Base-by-base conservation (phyloP, 2,329 filamentous ascomycete genomes). In the Aulographum hederae region DNA sequence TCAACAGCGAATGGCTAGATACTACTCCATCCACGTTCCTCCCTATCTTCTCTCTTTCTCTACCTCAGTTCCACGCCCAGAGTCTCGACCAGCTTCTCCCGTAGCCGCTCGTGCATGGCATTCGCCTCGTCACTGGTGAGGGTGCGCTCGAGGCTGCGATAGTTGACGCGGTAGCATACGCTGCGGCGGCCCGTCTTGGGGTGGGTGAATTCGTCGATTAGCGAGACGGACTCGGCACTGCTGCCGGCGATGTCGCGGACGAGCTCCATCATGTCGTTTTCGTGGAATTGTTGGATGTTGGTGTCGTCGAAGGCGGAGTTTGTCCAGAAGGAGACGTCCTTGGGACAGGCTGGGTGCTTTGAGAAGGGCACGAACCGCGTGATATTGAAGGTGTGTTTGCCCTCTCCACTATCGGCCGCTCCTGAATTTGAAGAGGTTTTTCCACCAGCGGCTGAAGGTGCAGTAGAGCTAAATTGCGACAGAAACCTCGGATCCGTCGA, bases 231-330 rank as follows among this genome's bases (percentile, higher is more conserved):
- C 56, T 98, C 89, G 21, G 89, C 82, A 15, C 73, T 56, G 50
- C 92, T 79, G 31, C 84, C 85, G 6, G 73, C 80, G 29, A 86
- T 65, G 42, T 74, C 74, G 41, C 89, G 73, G 13, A 94, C 79
- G 34, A 94, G 68, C 56, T 95, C 89, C 86, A 95, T 95, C 32
- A 95, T 63, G 53, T 98, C 89, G 55, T 95, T 95, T 51, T 91
- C 85, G 52, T 95, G 86, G 48, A 93, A 82, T 0, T 51, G 30
- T 42, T 37, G 37, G 35, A 42, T 52, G 43, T 52, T 60, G 10
- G n/a, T 32, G 19, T 13, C 13, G 10, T 10, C 12, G 26, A 19
- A 5, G 12, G 21, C 13, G 35, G 45, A 53, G 27, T 41, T 47
- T 4, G 41, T 46, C 89, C 89, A 98, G 54, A 98, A 98, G 1